phyloP scores from a whole-genome alignment of 495 filamentous ascomycete species.

The Penicillium chermesinum region DNA sequence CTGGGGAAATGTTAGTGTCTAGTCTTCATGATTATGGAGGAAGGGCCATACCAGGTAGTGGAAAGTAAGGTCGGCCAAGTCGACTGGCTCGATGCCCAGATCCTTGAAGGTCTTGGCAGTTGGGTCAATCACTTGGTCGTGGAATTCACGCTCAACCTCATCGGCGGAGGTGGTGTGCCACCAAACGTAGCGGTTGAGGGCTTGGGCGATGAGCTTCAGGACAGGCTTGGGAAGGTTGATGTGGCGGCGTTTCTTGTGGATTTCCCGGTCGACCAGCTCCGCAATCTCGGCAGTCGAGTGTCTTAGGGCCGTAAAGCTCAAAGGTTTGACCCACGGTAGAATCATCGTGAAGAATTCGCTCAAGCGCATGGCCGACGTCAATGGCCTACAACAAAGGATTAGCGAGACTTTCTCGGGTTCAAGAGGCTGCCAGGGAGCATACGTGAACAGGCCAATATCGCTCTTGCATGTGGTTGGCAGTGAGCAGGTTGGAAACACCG shows the following conservation, averaged over 20 bases:
- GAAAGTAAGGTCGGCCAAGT: constrained; percentile 76
- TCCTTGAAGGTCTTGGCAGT: constrained; percentile 94
- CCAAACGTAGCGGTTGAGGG: constrained; percentile 78
- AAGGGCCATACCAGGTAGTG: constrained; percentile 76
- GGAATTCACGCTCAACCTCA: constrained; percentile 87
- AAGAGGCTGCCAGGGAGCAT: constrained; percentile 26
- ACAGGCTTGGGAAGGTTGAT: constrained; percentile 84
- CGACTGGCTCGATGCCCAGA: constrained; percentile 75
- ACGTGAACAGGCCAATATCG: constrained; percentile 89
- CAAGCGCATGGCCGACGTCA: constrained; percentile 83
- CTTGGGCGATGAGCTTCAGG: constrained; percentile 62
- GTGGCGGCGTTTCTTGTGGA: constrained; percentile 80
- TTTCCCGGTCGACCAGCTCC: constrained; percentile 84
- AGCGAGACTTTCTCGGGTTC: not conserved
- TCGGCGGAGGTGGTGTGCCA: constrained; percentile 82
- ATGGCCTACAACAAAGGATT: constrained; percentile 51
- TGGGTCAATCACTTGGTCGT: constrained; percentile 87
- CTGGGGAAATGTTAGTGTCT: constrained; percentile 39
- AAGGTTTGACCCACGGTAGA: constrained; percentile 83
- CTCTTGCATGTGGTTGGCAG: constrained; percentile 88
- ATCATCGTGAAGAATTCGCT: constrained; percentile 85
- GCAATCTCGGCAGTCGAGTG: constrained; percentile 86
- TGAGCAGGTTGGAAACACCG: constrained; percentile 70
- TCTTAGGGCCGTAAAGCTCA: constrained; percentile 90
- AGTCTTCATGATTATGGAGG: constrained; percentile 5